phyloP scores from a whole-genome alignment of 495 filamentous ascomycete genomes.

The Clavariopsis aquatica region DNA sequence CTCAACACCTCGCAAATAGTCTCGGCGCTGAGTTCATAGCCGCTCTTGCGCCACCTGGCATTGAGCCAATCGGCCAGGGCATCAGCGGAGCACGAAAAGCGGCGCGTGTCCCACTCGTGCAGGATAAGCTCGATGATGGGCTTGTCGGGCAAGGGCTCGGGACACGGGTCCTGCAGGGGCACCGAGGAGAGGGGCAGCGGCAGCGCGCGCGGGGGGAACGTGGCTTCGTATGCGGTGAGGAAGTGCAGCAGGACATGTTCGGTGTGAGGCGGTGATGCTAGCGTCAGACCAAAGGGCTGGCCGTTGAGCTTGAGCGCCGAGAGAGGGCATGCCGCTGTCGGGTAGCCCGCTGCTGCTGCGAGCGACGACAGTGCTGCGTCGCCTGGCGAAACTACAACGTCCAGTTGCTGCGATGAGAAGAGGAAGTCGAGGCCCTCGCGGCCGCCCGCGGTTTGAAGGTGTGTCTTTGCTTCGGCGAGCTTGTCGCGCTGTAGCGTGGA shows the following conservation, averaged over 20 bases:
- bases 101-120: slow-evolving; percentile 38
- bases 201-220: slow-evolving; percentile 35
- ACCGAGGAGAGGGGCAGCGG: slow-evolving; percentile 29
- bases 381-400: slow-evolving; percentile 36
- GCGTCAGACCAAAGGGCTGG: slow-evolving; percentile 38
- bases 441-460: slow-evolving; percentile 28
- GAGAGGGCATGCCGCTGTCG: slow-evolving; percentile 37
- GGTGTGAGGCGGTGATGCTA: slow-evolving; percentile 31
- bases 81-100: slow-evolving; percentile 32
- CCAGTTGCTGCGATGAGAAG: slow-evolving; percentile 33
- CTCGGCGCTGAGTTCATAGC: slow-evolving; percentile 37
- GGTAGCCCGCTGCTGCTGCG: slow-evolving; percentile 40
- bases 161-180: slow-evolving; percentile 34
- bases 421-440: slow-evolving; percentile 36
- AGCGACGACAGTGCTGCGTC: slow-evolving; percentile 37
- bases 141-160: slow-evolving; percentile 33
- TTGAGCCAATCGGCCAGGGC: slow-evolving; percentile 40
- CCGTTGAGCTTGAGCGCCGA: slow-evolving; percentile 37
- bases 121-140: slow-evolving; percentile 37
- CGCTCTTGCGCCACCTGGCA: slow-evolving; percentile 39
- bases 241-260: slow-evolving; percentile 38
- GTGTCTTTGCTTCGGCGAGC: slow-evolving; percentile 20
- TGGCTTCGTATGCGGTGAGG: slow-evolving; percentile 39
- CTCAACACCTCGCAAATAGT: slow-evolving; percentile 36
- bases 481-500: slow-evolving; percentile 13